Evolutionary conservation across 2,329 filamentous ascomycete genomes (phyloP), one percentile per base, ranked within the genome.

Genomic region (Scleromitrula shiraiana): DNA sequence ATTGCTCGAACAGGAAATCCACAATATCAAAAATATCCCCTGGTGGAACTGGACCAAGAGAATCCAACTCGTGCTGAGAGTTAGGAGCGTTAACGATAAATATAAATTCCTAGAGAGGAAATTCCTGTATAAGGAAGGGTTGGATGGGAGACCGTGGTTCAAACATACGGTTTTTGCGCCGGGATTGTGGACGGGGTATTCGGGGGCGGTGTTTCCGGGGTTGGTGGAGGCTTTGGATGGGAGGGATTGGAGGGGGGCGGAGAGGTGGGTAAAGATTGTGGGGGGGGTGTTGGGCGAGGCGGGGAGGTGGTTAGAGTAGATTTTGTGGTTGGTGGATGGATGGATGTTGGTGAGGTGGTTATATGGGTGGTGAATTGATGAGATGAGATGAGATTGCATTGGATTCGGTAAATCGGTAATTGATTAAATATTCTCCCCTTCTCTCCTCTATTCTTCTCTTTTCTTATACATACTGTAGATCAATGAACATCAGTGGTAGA

Each of bases 161-260:
- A 96, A 96, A 70, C 91, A 96, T 61, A 84, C 95, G 2, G 85
- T 96, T 1, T 96, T 94, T 67, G 90, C 90, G 1, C 90, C 90
- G 0, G 90, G 90, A 0, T 65, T 91, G 40, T 95, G 89, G 88
- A 95, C 88, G 0, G 90, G 90, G 0, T 96, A 96, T 65, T 73
- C 88, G 0, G 90, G 89, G 3, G 80, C 76, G 43, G 78, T 82
- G 14, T 82, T 78, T 64, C 80, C 80, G 0, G 78, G 80, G 0
- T 64, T 83, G 38, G 70, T 74, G n/a, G 80, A 83, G 64, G 79
- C 76, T 46, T 80, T 83, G 50, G 77, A 82, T 49, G 67, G 68
- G 14, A 72, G 74, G 56, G 75, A 83, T 59, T 82, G 72, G 58
- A 65, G 61, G 14, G 79, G 78, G 49, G 78, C 77, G 0, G 56